Evolutionary conservation across 805 yeast genomes (phyloP).

Genomic region (Lipomyces mesembrius): DNA sequence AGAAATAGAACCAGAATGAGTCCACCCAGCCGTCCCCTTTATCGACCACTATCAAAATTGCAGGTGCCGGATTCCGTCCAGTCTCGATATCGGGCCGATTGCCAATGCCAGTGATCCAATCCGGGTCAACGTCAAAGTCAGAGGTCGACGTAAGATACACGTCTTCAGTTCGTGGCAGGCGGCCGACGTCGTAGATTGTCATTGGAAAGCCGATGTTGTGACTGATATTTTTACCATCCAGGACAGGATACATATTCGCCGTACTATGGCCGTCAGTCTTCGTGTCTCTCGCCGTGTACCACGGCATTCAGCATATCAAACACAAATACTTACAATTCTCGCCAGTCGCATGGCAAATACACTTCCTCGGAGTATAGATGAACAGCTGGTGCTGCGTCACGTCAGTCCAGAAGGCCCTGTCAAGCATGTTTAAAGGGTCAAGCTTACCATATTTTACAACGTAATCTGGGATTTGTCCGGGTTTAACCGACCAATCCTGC

Average conservation of each 20-base stretch:
- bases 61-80: conserved; percentile 82
- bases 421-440: not conserved
- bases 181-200: conserved; percentile 44
- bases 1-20: conserved; percentile 94
- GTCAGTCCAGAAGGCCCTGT: not conserved
- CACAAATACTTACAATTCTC: conserved; percentile 57
- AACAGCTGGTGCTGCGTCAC: conserved; percentile 63
- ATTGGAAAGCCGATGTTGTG: conserved; percentile 38
- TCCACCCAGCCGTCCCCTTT: conserved; percentile 95
- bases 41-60: conserved; percentile 79
- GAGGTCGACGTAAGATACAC: conserved; percentile 67
- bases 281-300: conserved; percentile 58
- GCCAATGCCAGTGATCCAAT: conserved; percentile 78
- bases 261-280: conserved; percentile 45
- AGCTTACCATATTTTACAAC: conserved; percentile 35
- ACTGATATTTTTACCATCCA: conserved; percentile 44
- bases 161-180: conserved; percentile 43
- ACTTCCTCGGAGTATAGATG: conserved; percentile 86
- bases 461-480: conserved; percentile 40
- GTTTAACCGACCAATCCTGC: conserved; percentile 34
- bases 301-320: conserved; percentile 39
- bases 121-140: conserved; percentile 75
- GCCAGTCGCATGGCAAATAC: conserved; percentile 82
- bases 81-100: conserved; percentile 71
- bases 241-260: conserved; percentile 38